These are phyloP conservation scores for Russula sp. DNA, from an alignment of 768 basidiomycete species.

Conservation along the genomic window DNA sequence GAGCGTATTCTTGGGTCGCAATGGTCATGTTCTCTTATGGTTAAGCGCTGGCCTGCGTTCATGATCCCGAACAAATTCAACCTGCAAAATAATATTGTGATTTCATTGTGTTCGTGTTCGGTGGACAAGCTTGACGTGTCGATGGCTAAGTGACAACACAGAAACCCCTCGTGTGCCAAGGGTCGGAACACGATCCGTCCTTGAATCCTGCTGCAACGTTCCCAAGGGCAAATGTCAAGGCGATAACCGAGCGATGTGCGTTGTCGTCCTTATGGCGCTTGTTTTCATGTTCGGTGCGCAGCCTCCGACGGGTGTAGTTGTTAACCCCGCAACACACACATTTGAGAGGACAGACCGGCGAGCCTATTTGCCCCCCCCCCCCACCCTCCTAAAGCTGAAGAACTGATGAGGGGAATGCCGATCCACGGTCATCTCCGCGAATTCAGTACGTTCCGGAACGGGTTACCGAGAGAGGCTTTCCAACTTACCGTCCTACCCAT, in stretches of 20 bases:
- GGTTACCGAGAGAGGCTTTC: neutral
- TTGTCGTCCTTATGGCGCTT: neutral
- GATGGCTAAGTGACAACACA: neutral
- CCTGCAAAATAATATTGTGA: too few species aligned
- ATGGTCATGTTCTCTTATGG: neutral
- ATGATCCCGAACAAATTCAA: neutral
- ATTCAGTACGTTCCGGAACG: neutral
- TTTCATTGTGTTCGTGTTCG: too few species aligned
- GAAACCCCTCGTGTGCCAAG: neutral
- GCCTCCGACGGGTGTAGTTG: neutral
- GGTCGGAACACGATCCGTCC: neutral
- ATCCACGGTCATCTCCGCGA: constrained; percentile 2
- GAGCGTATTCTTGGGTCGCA: neutral
- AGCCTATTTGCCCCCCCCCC: neutral
- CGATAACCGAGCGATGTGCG: neutral
- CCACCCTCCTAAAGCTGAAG: neutral
- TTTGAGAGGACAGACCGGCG: neutral
- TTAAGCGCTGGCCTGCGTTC: neutral
- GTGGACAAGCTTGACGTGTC: too few species aligned
- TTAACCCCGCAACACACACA: neutral
- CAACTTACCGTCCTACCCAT: neutral
- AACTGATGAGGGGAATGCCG: neutral
- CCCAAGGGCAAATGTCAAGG: neutral
- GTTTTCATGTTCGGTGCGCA: neutral
- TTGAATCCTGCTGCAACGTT: neutral